Base-by-base conservation (phyloP, 495 filamentous ascomycete species). In the Hypoxylon fragiforme region DNA sequence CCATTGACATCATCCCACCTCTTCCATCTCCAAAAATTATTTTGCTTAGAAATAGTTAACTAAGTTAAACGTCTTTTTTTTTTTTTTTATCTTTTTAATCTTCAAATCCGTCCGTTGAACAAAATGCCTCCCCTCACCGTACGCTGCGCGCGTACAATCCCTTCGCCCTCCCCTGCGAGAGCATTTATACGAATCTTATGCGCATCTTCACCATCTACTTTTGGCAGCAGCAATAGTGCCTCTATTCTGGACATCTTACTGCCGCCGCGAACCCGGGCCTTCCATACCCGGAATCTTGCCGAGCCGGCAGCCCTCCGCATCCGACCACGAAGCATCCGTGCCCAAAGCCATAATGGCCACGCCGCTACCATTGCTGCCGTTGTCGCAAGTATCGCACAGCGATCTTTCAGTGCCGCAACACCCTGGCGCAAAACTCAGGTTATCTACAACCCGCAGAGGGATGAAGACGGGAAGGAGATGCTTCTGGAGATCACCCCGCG, bases 391-490 rank as follows among this genome's bases (percentile, higher is more conserved):
- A 14, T 2, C 3, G 16, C 20, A 3, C 52, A 21, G 12, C 51
- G 59, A 15, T 12, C 49, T 0, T 75, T 77, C 46, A 71, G 61
- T 47, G 57, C 64, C 7, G 66, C 75, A 4, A 20, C 63, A 2
- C 15, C 65, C 1, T 38, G 60, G 24, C 44, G 54, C 18, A 65
- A 63, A 19, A 81, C 79, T 0, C 55, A 70, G 9, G 69, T 77
- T 24, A 57, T 83, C 16, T 67, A 74, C 56, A 91, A 92, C 64
- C 87, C 87, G 0, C 78, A 82, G 48, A 76, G 77, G 28, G 85
- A 86, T 65, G 88, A 91, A 6, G 81, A 90, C 34, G 92, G 92
- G n/a, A 86, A 91, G 31, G 76, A 86, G 31, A 89, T 96, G 82
- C 74, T 73, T 60, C 77, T 97, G 20, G 81, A 83, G 44, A 92